A percentile compares a stretch with the other conserved stretches of the same genome.
Evolutionary conservation across 1,139 yeast species (phyloP).

Genomic region (Blastobotrys malaysiensis): DNA sequence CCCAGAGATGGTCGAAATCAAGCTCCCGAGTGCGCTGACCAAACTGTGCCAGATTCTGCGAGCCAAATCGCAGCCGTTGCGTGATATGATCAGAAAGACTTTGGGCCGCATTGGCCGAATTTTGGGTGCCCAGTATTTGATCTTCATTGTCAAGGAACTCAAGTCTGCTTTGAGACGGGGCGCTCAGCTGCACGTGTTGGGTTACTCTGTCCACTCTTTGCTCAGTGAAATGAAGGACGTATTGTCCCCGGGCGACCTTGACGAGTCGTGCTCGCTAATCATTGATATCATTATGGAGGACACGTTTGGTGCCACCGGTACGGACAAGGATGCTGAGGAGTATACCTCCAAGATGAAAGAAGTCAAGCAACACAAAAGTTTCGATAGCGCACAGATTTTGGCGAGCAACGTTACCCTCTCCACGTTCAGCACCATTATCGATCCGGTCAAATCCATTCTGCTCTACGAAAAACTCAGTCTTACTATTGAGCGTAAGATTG

Average conservation of each 20-base stretch:
- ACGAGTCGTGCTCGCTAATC: constrained; percentile 56
- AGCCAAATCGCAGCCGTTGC: constrained; percentile 77
- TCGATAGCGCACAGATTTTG: constrained; percentile 76
- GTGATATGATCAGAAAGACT: constrained; percentile 81
- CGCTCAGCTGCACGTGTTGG: constrained; percentile 88
- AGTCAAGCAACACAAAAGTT: constrained; percentile 83
- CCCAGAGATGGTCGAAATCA: constrained; percentile 47
- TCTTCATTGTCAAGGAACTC: constrained; percentile 71
- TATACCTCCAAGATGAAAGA: constrained; percentile 84
- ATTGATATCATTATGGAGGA: constrained; percentile 85
- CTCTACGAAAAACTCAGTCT: constrained; percentile 60
- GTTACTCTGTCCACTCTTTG: constrained; percentile 76
- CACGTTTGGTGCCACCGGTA: constrained; percentile 85
- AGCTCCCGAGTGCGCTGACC: constrained; percentile 78
- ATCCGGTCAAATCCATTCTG: constrained; percentile 61
- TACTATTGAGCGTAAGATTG: constrained; percentile 69
- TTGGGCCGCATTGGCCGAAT: constrained; percentile 58
- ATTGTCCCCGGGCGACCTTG: constrained; percentile 67
- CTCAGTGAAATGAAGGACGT: constrained; percentile 47
- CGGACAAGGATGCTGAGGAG: constrained; percentile 93
- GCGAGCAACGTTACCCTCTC: constrained; percentile 60
- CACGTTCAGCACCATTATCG: constrained; percentile 54
- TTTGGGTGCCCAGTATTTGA: constrained; percentile 70
- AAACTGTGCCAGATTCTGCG: constrained; percentile 83
- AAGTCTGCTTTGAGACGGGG: constrained; percentile 79